phyloP scores from a whole-genome alignment of 169 alveolate genomes.

The Hepatocystis sp. region DNA sequence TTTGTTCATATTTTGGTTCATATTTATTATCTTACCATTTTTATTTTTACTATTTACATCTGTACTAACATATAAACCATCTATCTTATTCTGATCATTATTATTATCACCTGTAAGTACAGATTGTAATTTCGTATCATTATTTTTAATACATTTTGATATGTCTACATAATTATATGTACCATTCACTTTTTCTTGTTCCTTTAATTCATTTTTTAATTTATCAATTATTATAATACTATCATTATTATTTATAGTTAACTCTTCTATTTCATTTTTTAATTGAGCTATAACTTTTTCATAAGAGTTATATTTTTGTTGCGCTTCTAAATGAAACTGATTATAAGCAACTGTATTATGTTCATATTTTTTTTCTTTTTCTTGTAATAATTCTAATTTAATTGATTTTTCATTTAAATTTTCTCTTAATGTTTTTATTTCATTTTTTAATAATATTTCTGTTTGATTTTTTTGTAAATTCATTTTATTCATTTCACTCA shows the following conservation, averaged over 20 bases:
- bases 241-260: constrained; percentile 61
- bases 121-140: too few relatives aligned
- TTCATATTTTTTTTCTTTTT: constrained; percentile 42
- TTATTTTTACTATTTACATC: not conserved
- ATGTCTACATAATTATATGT: too few relatives aligned
- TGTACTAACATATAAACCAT: too few relatives aligned
- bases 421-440: constrained; percentile 66
- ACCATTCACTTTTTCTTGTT: constrained; percentile 6
- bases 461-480: constrained; percentile 37
- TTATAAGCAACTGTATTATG: constrained; percentile 38
- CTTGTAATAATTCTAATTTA: constrained; percentile 42
- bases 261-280: constrained; percentile 58
- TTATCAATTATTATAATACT: constrained; percentile 53
- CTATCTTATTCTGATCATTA: too few relatives aligned
- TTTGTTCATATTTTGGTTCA: not conserved
- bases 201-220: constrained; percentile 31
- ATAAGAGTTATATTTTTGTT: constrained; percentile 56
- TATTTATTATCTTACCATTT: not conserved
- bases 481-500: constrained; percentile 49
- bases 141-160: too few relatives aligned
- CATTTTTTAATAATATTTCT: constrained; percentile 56
- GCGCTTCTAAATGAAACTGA: constrained; percentile 62
- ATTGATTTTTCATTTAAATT: constrained; percentile 63
- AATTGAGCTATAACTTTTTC: constrained; percentile 32
- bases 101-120: too few relatives aligned